A percentile compares a stretch with the other conserved stretches of the same genome.
Conservation (phyloP, 768 basidiomycete genomes). For the Chlorophyllum brunneum region DNA sequence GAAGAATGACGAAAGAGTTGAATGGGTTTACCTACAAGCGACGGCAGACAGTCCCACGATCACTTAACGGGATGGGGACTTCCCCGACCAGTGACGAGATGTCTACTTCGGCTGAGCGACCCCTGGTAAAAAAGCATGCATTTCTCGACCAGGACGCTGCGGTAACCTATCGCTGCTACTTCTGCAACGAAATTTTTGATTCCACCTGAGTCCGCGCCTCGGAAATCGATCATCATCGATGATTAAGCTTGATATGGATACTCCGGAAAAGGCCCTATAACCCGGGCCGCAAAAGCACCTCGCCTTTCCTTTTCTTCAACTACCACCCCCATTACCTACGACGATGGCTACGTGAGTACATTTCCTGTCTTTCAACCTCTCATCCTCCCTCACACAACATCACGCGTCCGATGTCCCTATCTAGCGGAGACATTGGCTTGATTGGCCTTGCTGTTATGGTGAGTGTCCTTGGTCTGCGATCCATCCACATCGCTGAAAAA, state of each 20-base stretch:
- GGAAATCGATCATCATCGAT: conserved; percentile 19
- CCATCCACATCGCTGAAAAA: conserved; percentile 16
- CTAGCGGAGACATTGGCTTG: conserved; percentile 94
- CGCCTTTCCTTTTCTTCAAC: conserved; percentile 23
- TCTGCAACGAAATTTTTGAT: not conserved
- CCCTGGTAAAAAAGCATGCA: conserved; percentile 1
- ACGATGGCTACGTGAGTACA: conserved; percentile 40
- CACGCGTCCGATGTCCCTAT: conserved; percentile 9
- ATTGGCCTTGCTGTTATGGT: conserved; percentile 99
- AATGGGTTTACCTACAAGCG: not conserved
- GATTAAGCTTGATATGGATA: conserved; percentile 16
- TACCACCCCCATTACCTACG: conserved; percentile 35
- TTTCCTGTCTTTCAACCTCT: not conserved
- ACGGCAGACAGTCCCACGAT: conserved; percentile 1
- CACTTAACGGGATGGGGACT: not conserved
- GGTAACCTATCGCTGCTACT: not conserved
- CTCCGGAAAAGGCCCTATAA: conserved; percentile 4
- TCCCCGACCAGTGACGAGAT: not conserved
- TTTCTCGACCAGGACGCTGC: not conserved
- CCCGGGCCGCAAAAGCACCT: conserved; percentile 9
- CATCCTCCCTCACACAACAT: conserved; percentile 8
- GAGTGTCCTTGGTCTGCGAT: conserved; percentile 24
- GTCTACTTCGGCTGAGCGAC: conserved; percentile 1
- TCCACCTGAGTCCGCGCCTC: conserved; percentile 7
- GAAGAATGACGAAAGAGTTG: not conserved